These are phyloP conservation scores for Solanum etuberosum DNA, from an alignment of 257 asterid species.

Conservation along the genomic window DNA sequence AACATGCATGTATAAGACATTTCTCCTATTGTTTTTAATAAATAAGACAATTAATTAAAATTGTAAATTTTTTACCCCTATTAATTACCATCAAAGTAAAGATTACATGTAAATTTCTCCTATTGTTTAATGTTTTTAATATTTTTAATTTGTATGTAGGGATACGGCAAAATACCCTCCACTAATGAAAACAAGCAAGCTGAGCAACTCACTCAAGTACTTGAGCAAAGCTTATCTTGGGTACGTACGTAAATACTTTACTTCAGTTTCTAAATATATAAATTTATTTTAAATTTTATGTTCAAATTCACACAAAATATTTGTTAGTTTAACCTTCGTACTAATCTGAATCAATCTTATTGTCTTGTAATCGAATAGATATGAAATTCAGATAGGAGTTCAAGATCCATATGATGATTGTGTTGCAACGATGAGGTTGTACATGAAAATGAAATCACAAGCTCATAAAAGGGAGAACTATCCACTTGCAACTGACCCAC, in stretches of 20 bases:
- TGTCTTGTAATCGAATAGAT: slow-evolving; percentile 16
- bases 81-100: not conserved
- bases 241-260: slow-evolving; percentile 4
- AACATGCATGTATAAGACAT: not conserved
- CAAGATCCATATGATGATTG: slow-evolving; percentile 93
- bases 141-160: slow-evolving; percentile 25
- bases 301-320: not conserved
- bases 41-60: not conserved
- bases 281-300: not conserved
- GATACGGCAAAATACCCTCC: slow-evolving; percentile 85
- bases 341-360: not conserved
- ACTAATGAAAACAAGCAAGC: slow-evolving; percentile 83
- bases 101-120: not conserved
- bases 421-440: slow-evolving; percentile 68
- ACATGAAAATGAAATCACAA: slow-evolving; percentile 69
- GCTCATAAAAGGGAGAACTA: slow-evolving; percentile 40
- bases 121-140: not conserved
- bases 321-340: not conserved
- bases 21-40: too few relatives aligned
- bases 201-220: slow-evolving; percentile 79
- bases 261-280: too few relatives aligned
- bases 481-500: slow-evolving; percentile 60
- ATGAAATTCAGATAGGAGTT: slow-evolving; percentile 63
- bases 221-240: slow-evolving; percentile 71
- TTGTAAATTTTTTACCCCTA: not conserved